Evolutionary conservation across 805 yeast genomes (phyloP).

Genomic region (Blastobotrys terrestris): DNA sequence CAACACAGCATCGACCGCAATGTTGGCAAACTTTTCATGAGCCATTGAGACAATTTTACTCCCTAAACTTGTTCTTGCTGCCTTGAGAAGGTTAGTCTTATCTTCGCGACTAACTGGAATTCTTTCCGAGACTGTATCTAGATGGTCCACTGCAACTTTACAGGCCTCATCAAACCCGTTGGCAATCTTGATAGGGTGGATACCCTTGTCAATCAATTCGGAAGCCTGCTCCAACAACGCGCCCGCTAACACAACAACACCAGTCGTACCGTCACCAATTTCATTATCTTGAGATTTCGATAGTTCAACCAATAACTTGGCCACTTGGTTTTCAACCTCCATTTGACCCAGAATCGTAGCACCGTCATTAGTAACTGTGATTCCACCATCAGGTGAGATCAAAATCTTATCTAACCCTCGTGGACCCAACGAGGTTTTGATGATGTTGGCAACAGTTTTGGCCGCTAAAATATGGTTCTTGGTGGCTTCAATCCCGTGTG

Average conservation of each 20-base stretch:
- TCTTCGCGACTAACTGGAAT: slow-evolving; percentile 46
- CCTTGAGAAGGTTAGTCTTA: slow-evolving; percentile 57
- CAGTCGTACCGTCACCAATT: slow-evolving; percentile 98
- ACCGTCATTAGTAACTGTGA: slow-evolving; percentile 97
- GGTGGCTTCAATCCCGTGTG: slow-evolving; percentile 75
- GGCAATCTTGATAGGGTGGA: slow-evolving; percentile 94
- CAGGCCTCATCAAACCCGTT: slow-evolving; percentile 98
- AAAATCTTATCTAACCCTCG: slow-evolving; percentile 97
- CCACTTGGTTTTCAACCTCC: slow-evolving; percentile 95
- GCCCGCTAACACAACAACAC: slow-evolving; percentile 94
- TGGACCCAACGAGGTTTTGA: slow-evolving; percentile 92
- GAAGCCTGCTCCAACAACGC: slow-evolving; percentile 91
- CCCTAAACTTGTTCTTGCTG: slow-evolving; percentile 92
- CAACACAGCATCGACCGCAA: slow-evolving; percentile 95
- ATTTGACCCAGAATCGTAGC: slow-evolving; percentile 94
- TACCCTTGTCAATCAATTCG: slow-evolving; percentile 91
- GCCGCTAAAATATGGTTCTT: slow-evolving; percentile 88
- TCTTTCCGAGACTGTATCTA: slow-evolving; percentile 70
- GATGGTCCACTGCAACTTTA: slow-evolving; percentile 72
- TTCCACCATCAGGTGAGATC: slow-evolving; percentile 94
- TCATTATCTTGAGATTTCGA: slow-evolving; percentile 96
- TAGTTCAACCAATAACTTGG: slow-evolving; percentile 88
- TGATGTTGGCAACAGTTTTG: slow-evolving; percentile 85
- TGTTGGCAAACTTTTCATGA: slow-evolving; percentile 88
- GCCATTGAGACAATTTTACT: slow-evolving; percentile 92